Conservation (phyloP, 331 rosid species). For the Phaseolus coccineus region DNA sequence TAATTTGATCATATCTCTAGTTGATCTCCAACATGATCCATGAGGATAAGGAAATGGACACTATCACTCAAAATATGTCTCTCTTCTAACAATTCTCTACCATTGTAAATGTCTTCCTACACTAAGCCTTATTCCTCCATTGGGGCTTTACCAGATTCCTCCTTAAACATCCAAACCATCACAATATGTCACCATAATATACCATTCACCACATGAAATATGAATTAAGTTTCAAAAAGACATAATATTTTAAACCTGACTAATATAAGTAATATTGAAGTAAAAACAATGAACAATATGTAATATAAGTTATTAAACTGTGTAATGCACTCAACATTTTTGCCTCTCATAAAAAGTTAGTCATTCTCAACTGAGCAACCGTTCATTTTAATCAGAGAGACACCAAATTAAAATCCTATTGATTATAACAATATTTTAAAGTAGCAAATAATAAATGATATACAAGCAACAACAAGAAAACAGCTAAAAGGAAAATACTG, state of each 20-base stretch:
- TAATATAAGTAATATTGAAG: slow-evolving; percentile 24
- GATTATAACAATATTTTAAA: neutral
- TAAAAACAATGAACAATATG: neutral
- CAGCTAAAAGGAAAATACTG: neutral
- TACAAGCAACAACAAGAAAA: slow-evolving; percentile 14
- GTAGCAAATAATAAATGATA: neutral
- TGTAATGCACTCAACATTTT: neutral
- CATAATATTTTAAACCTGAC: slow-evolving; percentile 14
- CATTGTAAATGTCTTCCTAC: too few relatives aligned
- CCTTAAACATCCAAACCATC: too few relatives aligned
- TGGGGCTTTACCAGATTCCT: too few relatives aligned
- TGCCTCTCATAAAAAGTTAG: slow-evolving; percentile 6
- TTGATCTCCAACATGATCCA: too few relatives aligned
- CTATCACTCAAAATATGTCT: too few relatives aligned
- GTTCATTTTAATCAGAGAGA: slow-evolving; percentile 6
- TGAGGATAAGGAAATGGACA: too few relatives aligned
- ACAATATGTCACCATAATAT: neutral
- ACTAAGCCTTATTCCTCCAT: too few relatives aligned
- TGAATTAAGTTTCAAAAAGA: slow-evolving; percentile 24
- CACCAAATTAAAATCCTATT: slow-evolving; percentile 36
- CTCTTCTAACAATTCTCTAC: too few relatives aligned
- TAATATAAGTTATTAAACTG: slow-evolving; percentile 33
- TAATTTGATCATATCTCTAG: too few relatives aligned
- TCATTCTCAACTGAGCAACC: slow-evolving; percentile 17
- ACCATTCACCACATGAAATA: slow-evolving; percentile 23